phyloP scores from a whole-genome alignment of 2,329 filamentous ascomycete species.

The Phaeosphaeriaceae sp. region DNA sequence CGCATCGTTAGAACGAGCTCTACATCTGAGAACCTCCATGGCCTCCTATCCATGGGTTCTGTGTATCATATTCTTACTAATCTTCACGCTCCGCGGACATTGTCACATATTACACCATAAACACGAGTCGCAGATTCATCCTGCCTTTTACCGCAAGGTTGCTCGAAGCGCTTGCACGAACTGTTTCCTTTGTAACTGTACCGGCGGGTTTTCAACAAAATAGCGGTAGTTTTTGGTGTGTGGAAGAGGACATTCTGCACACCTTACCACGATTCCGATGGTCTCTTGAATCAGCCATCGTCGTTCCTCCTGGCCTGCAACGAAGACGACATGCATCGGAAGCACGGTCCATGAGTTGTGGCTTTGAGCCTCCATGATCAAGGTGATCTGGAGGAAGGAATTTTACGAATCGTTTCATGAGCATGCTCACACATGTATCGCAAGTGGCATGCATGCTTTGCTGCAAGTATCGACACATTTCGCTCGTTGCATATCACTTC shows the following conservation, averaged over 20 bases:
- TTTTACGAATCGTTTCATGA: not conserved
- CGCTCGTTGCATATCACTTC: not conserved
- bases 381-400: not conserved
- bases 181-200: not conserved
- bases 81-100: not conserved
- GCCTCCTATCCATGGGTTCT: not conserved
- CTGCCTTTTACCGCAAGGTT: not conserved
- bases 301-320: not conserved
- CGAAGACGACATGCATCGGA: not conserved
- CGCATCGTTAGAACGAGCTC: slow-evolving; percentile 32
- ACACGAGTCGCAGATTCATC: not conserved
- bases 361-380: not conserved
- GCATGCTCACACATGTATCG: not conserved
- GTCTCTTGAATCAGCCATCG: not conserved
- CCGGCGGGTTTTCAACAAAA: not conserved
- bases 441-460: not conserved
- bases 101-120: not conserved
- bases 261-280: not conserved
- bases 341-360: not conserved
- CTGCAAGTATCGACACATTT: not conserved
- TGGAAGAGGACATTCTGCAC: not conserved
- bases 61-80: slow-evolving; percentile 4
- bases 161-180: not conserved
- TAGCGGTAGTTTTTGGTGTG: not conserved
- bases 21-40: not conserved